Conservation (phyloP, 2,329 filamentous ascomycete genomes). For the Aspergillus fumigatiaffinis region DNA sequence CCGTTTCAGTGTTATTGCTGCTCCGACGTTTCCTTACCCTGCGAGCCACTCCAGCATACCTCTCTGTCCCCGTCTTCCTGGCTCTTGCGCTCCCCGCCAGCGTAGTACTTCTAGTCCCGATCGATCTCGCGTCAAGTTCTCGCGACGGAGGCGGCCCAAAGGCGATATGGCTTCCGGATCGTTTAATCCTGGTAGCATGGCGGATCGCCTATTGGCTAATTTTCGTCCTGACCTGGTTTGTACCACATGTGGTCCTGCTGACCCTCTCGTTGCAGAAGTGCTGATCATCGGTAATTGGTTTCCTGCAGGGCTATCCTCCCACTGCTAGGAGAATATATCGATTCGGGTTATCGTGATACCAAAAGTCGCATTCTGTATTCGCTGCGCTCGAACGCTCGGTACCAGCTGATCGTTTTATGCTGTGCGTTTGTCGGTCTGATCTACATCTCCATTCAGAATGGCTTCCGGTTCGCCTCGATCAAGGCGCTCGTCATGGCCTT, state of each 20-base stretch:
- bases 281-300: constrained; percentile 7
- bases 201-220: constrained; percentile 96
- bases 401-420: constrained; percentile 75
- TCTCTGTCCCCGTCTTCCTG: constrained; percentile 89
- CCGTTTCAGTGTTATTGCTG: constrained; percentile 73
- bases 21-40: constrained; percentile 87
- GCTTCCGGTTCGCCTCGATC: constrained; percentile 66
- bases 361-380: constrained; percentile 79
- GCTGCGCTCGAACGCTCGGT: constrained; percentile 79
- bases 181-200: constrained; percentile 82
- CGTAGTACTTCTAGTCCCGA: constrained; percentile 87
- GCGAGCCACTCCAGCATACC: constrained; percentile 83
- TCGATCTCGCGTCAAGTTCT: constrained; percentile 87
- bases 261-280: neutral
- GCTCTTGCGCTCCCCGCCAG: constrained; percentile 89
- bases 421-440: constrained; percentile 68
- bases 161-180: constrained; percentile 82
- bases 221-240: constrained; percentile 87
- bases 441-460: constrained; percentile 78
- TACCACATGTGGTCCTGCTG: neutral
- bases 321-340: constrained; percentile 88
- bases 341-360: constrained; percentile 86
- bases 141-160: constrained; percentile 66
- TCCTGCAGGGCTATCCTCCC: constrained; percentile 77
- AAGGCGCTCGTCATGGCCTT: constrained; percentile 88